Evolutionary conservation across 306 rosid genomes (phyloP), one percentile per base, ranked within the genome.

Genomic region (Senna siamea): DNA sequence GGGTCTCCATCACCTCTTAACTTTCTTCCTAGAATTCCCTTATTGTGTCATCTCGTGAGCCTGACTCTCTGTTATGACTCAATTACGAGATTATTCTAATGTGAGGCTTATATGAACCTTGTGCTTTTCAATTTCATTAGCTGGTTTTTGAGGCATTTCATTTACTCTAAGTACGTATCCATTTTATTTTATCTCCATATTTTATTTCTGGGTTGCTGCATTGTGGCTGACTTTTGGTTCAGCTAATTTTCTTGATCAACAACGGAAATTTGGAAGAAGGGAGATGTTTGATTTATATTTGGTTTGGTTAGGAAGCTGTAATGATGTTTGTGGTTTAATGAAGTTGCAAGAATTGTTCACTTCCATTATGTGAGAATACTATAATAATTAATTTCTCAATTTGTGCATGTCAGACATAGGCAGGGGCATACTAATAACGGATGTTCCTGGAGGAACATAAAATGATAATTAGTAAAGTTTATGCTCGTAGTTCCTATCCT

Each of bases 401-500:
- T 3, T 26, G 30, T 26, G n/a, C n/a, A n/a, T n/a, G n/a, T n/a
- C n/a, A n/a, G n/a, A n/a, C n/a, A n/a, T n/a, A n/a, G n/a, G n/a
- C n/a, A n/a, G n/a, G n/a, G n/a, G n/a, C n/a, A n/a, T n/a, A n/a
- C n/a, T n/a, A n/a, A n/a, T n/a, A n/a, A n/a, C n/a, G n/a, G n/a
- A n/a, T n/a, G n/a, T n/a, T n/a, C n/a, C n/a, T n/a, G n/a, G n/a
- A n/a, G n/a, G n/a, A n/a, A n/a, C n/a, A n/a, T n/a, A n/a, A n/a
- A n/a, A n/a, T n/a, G n/a, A 38, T 41, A 41, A 41, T 41, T 8
- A 37, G 58, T 57, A 12, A 76, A 46, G 19, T 50, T 37, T 71
- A 18, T 52, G 75, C 64, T 71, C 41, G n/a, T 70, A 47, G 7
- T 70, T 82, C 52, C 17, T 34, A 38, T 79, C 58, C 2, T 46